Conservation (phyloP, 2,329 filamentous ascomycete species). For the Aspergillus terreus region DNA sequence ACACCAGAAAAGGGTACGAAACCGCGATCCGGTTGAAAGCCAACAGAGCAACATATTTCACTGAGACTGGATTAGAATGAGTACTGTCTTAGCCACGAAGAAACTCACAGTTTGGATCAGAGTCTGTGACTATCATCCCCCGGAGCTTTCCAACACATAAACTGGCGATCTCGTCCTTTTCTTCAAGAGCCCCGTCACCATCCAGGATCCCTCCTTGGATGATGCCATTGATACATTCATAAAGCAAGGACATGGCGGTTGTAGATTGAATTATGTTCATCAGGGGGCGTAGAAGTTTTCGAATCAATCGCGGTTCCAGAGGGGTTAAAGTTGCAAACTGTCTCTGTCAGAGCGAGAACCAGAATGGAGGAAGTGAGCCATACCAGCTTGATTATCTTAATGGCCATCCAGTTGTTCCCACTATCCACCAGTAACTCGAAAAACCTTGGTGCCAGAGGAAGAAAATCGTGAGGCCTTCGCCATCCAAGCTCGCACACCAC, state of each 20-base stretch:
- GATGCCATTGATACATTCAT: slow-evolving; percentile 98
- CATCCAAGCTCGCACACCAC: slow-evolving; percentile 95
- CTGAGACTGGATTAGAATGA: slow-evolving; percentile 41
- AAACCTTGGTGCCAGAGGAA: slow-evolving; percentile 83
- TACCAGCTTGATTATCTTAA: slow-evolving; percentile 96
- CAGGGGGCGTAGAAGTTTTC: slow-evolving; percentile 84
- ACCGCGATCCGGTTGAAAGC: slow-evolving; percentile 93
- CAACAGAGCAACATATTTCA: slow-evolving; percentile 94
- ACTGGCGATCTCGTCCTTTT: slow-evolving; percentile 85
- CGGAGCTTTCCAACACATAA: slow-evolving; percentile 90
- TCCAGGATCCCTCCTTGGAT: slow-evolving; percentile 94
- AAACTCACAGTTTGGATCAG: slow-evolving; percentile 81
- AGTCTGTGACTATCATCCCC: slow-evolving; percentile 90
- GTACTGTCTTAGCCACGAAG: background rate
- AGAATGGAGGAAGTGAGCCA: slow-evolving; percentile 24
- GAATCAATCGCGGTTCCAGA: slow-evolving; percentile 82
- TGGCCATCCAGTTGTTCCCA: slow-evolving; percentile 99
- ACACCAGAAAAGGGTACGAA: slow-evolving; percentile 83
- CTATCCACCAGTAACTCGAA: slow-evolving; percentile 91
- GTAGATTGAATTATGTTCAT: slow-evolving; percentile 93
- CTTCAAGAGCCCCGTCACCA: slow-evolving; percentile 71
- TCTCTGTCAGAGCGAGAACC: slow-evolving; percentile 18
- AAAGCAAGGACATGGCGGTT: slow-evolving; percentile 93
- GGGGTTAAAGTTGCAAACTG: slow-evolving; percentile 94
- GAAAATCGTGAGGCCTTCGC: slow-evolving; percentile 87